Base-by-base conservation (phyloP, 2,329 filamentous ascomycete species). In the Penicillium occitanis region DNA sequence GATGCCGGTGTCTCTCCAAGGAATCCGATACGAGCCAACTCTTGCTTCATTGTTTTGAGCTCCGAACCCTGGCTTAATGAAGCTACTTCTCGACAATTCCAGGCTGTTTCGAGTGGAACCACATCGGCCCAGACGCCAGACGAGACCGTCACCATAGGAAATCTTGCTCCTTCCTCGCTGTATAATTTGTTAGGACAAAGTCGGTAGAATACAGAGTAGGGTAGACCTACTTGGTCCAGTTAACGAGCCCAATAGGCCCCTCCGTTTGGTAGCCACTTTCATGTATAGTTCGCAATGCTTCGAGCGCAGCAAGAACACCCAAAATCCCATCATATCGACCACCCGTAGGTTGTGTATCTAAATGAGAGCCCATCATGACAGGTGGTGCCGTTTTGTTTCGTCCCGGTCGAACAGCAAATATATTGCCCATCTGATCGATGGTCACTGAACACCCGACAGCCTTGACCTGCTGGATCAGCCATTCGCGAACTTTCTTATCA, bases 91-190 rank as follows among this genome's bases (percentile, higher is more conserved):
- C 79, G 81, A 5, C 89, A 77, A 42, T 79, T 80, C 76, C 86
- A 87, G 6, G 87, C 89, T 57, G 78, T 78, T n/a, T 88, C 81
- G 1, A 89, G 78, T 0, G 87, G 78, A 11, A 90, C 87, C 0
- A 80, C 80, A 8, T 82, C 89, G 0, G 89, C 86, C 91, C 91
- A 93, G 2, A 93, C 90, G 1, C 89, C 90, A 0, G 89, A 91
- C 0, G 88, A 82, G 19, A 89, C 80, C 88, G 91, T 92, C 7
- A 86, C 89, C 51, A 87, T 87, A 0, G 90, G 90, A 68, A 93
- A 93, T 0, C 91, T 85, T 0, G 90, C 91, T 1, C 91, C 91
- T 77, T 93, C 91, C 78, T 93, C 91, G 71, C 86, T 92, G 22
- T 37, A 8, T 1, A 25, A 28, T 1, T 51, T 28, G 22, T 51